Percentiles rank a stretch among this genome's conserved stretches.
phyloP scores from a whole-genome alignment of 2,329 filamentous ascomycete genomes.

The Fusarium sp. region DNA sequence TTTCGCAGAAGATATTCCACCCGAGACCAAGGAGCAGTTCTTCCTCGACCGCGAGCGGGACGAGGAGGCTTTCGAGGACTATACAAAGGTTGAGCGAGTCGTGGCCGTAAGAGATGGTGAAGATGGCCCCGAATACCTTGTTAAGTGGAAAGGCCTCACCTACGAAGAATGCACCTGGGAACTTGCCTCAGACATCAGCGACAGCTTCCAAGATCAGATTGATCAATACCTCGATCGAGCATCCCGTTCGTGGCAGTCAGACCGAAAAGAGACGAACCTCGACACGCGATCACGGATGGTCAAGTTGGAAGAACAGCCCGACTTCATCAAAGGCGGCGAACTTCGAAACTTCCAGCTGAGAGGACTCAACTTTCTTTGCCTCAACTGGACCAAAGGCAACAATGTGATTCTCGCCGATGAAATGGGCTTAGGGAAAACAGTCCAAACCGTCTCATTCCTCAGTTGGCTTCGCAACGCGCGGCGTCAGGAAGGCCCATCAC shows the following conservation, averaged over 20 bases:
- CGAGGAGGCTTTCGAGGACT: constrained; percentile 87
- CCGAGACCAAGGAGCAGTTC: constrained; percentile 91
- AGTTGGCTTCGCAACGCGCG: constrained; percentile 95
- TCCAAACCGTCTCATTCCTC: constrained; percentile 96
- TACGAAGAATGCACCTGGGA: constrained; percentile 99
- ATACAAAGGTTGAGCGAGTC: constrained; percentile 90
- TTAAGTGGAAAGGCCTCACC: constrained; percentile 95
- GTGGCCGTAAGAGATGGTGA: constrained; percentile 85
- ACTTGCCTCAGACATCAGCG: constrained; percentile 74
- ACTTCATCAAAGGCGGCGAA: constrained; percentile 84
- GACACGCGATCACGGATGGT: constrained; percentile 78
- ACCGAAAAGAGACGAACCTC: constrained; percentile 78
- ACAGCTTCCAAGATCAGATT: constrained; percentile 86
- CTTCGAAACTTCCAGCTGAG: constrained; percentile 93
- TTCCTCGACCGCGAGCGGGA: constrained; percentile 94
- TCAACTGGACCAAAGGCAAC: constrained; percentile 93
- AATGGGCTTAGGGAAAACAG: constrained; percentile 98
- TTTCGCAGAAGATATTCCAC: constrained; percentile 77
- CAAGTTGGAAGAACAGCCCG: constrained; percentile 81
- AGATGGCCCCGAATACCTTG: constrained; percentile 84
- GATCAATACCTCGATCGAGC: constrained; percentile 89
- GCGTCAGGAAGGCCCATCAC: constrained; percentile 89
- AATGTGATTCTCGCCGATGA: constrained; percentile 98
- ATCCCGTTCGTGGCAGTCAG: constrained; percentile 81
- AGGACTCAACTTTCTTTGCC: constrained; percentile 92